Evolutionary conservation across 495 filamentous ascomycete species (phyloP).

Genomic region (Podospora pseudocomata): DNA sequence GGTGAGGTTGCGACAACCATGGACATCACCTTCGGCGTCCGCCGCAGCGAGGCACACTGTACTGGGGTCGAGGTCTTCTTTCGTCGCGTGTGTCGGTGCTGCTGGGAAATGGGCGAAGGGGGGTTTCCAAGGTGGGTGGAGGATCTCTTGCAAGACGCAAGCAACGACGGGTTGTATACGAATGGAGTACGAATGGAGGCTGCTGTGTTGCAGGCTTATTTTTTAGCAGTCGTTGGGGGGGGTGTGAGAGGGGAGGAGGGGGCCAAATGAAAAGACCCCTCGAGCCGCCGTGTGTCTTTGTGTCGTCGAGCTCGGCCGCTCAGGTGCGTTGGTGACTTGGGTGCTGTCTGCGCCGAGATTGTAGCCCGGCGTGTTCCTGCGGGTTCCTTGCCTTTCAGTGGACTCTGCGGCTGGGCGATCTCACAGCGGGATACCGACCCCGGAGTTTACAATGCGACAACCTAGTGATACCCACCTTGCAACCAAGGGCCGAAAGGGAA

Average conservation of each 20-base stretch:
- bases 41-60: constrained; percentile 4
- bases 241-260: constrained; percentile 4
- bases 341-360: constrained; percentile 1
- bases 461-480: background rate
- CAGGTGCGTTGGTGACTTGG: background rate
- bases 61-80: constrained; percentile 1
- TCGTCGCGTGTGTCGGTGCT: background rate
- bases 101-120: constrained; percentile 9
- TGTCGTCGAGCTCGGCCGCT: constrained; percentile 14
- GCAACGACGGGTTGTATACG: constrained; percentile 2
- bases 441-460: background rate
- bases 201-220: constrained; percentile 17
- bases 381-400: constrained; percentile 2
- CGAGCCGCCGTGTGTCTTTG: constrained; percentile 28
- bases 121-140: background rate
- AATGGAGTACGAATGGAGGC: constrained; percentile 4
- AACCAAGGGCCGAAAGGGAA: background rate
- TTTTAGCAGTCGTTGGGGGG: constrained; percentile 13
- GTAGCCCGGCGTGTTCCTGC: background rate
- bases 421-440: background rate
- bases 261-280: constrained; percentile 28
- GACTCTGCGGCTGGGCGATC: background rate
- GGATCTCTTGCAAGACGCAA: constrained; percentile 1
- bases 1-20: constrained; percentile 11
- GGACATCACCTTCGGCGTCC: constrained; percentile 21